Evolutionary conservation across 441 rosid species (phyloP), one percentile per base, ranked within the genome.

Genomic region (Gossypium trilobum): DNA sequence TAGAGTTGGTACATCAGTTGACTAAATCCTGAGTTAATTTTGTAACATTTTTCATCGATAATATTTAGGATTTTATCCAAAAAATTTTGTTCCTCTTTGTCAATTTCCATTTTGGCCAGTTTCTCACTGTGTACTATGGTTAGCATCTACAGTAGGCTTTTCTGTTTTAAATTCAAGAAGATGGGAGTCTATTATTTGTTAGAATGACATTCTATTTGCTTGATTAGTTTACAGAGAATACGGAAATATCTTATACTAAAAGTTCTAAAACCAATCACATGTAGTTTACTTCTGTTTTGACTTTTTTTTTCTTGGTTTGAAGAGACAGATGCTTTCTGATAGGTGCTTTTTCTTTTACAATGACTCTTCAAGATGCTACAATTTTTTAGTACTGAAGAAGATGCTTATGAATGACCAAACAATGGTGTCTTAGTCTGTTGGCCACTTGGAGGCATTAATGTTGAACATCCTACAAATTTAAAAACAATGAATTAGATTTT

Each of bases 401-500:
- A 9, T 64, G 31, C 17, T 64, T 42, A 20, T 64, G 52, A 64
- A 44, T 42, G 25, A 20, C 9, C 44, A 20, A 11, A 20, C 56
- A 66, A 46, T 46, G 36, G 11, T 1, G 16, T 46, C 19, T 13
- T 46, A 46, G 70, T 5, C 36, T 2, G 11, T n/a, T 66, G 70
- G 14, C 20, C 16, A 46, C 29, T 46, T 6, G 11, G 39, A 52
- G 59, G 36, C n/a, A 39, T 42, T 56, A 16, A 50, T 71, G 7
- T 69, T 33, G 29, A 56, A 72, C 22, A 29, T 60, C 66, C 69
- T 46, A 39, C 42, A 42, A 33, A 79, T 9, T 64, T 56, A 66
- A 42, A 52, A 66, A 14, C 5, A 52, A 58, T 72, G 42, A 7
- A 19, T 23, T 25, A 64, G 17, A 57, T 64, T 68, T 71, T 25